These are phyloP conservation scores for Protoeuglena noctilucae DNA, from an alignment of 139 green algal genomes.

Conservation along the genomic window DNA sequence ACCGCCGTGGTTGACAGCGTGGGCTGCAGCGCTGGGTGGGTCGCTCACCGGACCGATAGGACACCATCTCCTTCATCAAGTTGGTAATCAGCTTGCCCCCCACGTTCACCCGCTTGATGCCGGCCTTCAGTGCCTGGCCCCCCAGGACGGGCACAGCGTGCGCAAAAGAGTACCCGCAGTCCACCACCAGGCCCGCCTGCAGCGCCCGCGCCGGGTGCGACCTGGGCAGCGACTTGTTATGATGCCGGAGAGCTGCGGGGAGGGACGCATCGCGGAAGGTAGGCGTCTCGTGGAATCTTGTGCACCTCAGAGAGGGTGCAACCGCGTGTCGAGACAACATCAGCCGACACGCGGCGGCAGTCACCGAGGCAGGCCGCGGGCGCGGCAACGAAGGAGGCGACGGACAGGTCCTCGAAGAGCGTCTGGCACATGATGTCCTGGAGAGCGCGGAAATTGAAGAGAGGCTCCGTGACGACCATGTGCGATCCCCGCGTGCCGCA, in stretches of 20 bases:
- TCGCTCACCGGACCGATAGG: slow-evolving; percentile 55
- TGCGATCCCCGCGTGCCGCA: slow-evolving; percentile 11
- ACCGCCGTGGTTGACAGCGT: no score
- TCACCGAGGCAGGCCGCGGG: not conserved
- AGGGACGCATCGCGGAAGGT: no score
- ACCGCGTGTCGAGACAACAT: no score
- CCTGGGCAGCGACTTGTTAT: no score
- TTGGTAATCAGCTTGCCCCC: slow-evolving; percentile 96
- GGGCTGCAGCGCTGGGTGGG: no score
- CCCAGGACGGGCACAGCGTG: slow-evolving; percentile 27
- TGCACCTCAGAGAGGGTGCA: no score
- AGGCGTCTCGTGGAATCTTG: no score
- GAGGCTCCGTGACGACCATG: slow-evolving; percentile 61
- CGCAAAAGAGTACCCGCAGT: slow-evolving; percentile 43
- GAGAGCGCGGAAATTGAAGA: slow-evolving; percentile 58
- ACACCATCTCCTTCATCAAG: slow-evolving; percentile 89
- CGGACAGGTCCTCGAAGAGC: slow-evolving; percentile 65
- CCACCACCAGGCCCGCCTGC: slow-evolving; percentile 28
- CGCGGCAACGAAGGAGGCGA: slow-evolving; percentile 23
- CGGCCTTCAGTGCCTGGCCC: slow-evolving; percentile 21
- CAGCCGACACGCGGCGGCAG: no score
- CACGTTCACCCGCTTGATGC: slow-evolving; percentile 69
- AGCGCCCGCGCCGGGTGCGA: not conserved
- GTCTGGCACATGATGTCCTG: slow-evolving; percentile 32
- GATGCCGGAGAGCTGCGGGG: no score